Conservation (phyloP, 140 eudicot genomes). For the Anethum foeniculum region DNA sequence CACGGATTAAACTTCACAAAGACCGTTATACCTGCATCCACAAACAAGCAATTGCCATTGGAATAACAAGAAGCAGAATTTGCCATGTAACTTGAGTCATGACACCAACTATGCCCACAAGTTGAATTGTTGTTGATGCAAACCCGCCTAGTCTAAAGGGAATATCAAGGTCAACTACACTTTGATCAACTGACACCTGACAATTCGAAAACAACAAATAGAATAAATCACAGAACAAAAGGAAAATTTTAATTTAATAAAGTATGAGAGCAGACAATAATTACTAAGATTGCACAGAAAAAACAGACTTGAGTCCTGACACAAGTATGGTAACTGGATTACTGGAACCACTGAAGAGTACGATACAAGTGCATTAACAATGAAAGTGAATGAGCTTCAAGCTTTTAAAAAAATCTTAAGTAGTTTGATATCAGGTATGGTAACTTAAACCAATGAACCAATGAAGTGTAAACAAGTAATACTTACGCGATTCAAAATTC, state of each 20-base stretch:
- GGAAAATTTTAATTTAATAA: neutral
- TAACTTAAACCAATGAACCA: neutral
- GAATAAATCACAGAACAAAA: neutral
- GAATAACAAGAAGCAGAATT: slow-evolving; percentile 46
- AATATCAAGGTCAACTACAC: slow-evolving; percentile 26
- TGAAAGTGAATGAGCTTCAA: neutral
- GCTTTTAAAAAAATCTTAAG: neutral
- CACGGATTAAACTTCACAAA: neutral
- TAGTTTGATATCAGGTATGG: neutral
- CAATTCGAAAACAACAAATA: neutral
- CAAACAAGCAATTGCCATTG: slow-evolving; percentile 54
- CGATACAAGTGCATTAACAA: neutral
- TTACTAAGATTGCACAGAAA: neutral
- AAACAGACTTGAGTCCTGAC: neutral
- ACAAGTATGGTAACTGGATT: neutral
- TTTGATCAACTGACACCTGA: slow-evolving; percentile 21
- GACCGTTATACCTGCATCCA: slow-evolving; percentile 50
- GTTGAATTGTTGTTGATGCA: slow-evolving; percentile 52
- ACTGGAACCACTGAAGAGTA: neutral
- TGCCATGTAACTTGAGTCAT: slow-evolving; percentile 56
- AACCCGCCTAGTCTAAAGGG: slow-evolving; percentile 54
- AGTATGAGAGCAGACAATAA: neutral
- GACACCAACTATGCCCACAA: slow-evolving; percentile 48
- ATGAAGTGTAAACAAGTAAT: neutral
- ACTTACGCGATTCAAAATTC: slow-evolving; percentile 54